Evolutionary conservation across 1,284 basidiomycete genomes (phyloP), one percentile per base, ranked within the genome.

Genomic region (Trichosporon asahii): DNA sequence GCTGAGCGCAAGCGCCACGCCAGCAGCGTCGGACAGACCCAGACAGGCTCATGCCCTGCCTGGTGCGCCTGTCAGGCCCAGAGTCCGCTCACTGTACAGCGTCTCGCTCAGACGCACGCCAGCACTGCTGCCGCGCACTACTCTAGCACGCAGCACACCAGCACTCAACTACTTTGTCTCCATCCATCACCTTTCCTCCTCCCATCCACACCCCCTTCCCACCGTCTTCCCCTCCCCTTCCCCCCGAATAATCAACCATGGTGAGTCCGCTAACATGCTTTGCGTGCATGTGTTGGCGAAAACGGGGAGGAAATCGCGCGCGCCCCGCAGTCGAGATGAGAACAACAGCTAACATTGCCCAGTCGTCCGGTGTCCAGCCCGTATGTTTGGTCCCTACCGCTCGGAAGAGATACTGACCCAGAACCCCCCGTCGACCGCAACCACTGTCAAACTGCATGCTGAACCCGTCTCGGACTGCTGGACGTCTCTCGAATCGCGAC

Each of bases 361-460:
- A 80, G 79, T 79, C 79, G 44, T 80, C 79, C 75, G 79, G 79
- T 75, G 78, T 80, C 67, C 79, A 80, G 74, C 77, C 78, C 70
- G 79, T 78, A 65, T 68, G 76, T 77, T 61, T 61, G 57, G 57
- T 61, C 57, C 57, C 57, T 61, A n/a, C 29, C 57, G 8, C 29
- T 15, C 8, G 15, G 29, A 15, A n/a, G 4, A 11, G 14, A 12
- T 61, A 61, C 57, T 61, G 57, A 61, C 29, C 6, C 27, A 31
- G 27, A 8, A 8, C 14, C 15, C 29, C 7, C 15, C n/a, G 2
- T n/a, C 5, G 8, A n/a, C 15, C n/a, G 40, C 40, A 44, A 44
- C 18, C 37, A 44, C 40, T 18, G 40, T n/a, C 40, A 2, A 44
- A 6, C 40, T 53, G 49, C 49, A 53, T 53, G 40, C 40, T 44